These are phyloP conservation scores for Fonsecaea nubica DNA, from an alignment of 2,329 filamentous ascomycete species.

Conservation along the genomic window DNA sequence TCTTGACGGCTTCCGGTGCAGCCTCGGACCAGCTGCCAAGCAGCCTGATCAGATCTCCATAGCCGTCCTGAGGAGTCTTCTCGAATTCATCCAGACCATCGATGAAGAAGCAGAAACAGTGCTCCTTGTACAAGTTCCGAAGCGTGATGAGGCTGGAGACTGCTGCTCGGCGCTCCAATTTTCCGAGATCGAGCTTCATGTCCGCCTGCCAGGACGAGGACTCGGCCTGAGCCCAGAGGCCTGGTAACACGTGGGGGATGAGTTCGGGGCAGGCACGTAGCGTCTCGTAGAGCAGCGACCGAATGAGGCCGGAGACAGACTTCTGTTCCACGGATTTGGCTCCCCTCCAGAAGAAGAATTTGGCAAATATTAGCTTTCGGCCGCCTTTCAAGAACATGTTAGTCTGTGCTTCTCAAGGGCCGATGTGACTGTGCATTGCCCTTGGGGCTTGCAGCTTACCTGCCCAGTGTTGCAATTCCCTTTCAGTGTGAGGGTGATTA, in stretches of 20 bases:
- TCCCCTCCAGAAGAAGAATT: slow-evolving; percentile 5
- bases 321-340: neutral
- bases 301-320: neutral
- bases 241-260: neutral
- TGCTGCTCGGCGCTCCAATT: neutral
- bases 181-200: neutral
- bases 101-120: slow-evolving; percentile 5
- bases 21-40: neutral
- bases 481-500: neutral
- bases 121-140: neutral
- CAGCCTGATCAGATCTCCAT: neutral
- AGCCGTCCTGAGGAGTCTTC: neutral
- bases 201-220: neutral
- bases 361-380: neutral
- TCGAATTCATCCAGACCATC: slow-evolving; percentile 6
- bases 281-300: neutral
- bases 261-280: neutral
- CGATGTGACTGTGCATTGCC: neutral
- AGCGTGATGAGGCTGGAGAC: neutral
- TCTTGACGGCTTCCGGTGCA: neutral
- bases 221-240: neutral
- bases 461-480: neutral
- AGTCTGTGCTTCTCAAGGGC: neutral
- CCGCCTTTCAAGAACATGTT: neutral
- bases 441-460: neutral